Evolutionary conservation across 1,284 basidiomycete species (phyloP).

Genomic region (Spongispora temasekensis): DNA sequence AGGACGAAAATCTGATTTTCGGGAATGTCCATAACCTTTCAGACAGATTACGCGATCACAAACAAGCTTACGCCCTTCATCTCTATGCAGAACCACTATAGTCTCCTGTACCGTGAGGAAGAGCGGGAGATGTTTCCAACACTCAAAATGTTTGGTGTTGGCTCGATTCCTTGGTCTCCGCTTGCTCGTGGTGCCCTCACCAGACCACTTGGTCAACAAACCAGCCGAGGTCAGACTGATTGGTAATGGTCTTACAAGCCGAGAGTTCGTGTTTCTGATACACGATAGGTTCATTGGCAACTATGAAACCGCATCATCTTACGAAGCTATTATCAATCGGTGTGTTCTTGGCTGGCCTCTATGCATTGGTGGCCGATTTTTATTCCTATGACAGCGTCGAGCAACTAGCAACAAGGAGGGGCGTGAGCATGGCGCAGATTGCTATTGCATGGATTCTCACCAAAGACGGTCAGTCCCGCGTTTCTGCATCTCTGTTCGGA

Average conservation of each 20-base stretch:
- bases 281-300: slow-evolving; percentile 28
- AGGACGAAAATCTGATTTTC: slow-evolving; percentile 6
- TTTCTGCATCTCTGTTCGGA: neutral
- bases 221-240: slow-evolving; percentile 33
- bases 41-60: slow-evolving; percentile 34
- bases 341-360: slow-evolving; percentile 6
- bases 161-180: slow-evolving; percentile 46
- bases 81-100: slow-evolving; percentile 60
- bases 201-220: slow-evolving; percentile 38
- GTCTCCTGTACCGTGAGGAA: slow-evolving; percentile 53
- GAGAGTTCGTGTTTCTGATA: slow-evolving; percentile 7
- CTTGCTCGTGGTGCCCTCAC: slow-evolving; percentile 44
- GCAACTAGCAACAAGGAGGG: slow-evolving; percentile 45
- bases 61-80: slow-evolving; percentile 55
- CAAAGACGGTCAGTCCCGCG: slow-evolving; percentile 32
- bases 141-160: slow-evolving; percentile 40
- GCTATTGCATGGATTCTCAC: slow-evolving; percentile 51
- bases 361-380: neutral
- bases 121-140: slow-evolving; percentile 60
- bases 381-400: slow-evolving; percentile 36
- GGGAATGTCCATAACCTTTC: slow-evolving; percentile 1
- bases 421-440: slow-evolving; percentile 51
- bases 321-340: slow-evolving; percentile 34
- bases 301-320: slow-evolving; percentile 25
- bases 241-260: slow-evolving; percentile 14